These are phyloP conservation scores for Rhizopogon vesiculosus DNA, from an alignment of 768 basidiomycete species.

Conservation along the genomic window DNA sequence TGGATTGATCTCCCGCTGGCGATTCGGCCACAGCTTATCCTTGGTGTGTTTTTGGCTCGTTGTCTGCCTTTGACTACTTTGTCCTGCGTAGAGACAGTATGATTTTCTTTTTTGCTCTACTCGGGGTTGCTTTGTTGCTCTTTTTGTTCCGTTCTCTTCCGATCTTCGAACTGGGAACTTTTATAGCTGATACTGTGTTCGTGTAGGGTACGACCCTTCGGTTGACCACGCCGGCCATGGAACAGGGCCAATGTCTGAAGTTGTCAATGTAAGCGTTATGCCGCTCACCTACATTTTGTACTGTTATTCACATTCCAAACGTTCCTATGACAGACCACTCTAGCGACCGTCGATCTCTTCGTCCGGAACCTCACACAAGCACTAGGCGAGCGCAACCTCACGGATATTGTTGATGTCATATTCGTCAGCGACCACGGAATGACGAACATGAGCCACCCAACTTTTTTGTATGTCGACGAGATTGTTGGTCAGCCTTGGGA, in stretches of 20 bases:
- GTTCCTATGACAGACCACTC: slow-evolving; percentile 43
- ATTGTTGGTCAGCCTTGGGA: slow-evolving; percentile 64
- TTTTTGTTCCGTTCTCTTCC: background rate
- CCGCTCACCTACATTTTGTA: background rate
- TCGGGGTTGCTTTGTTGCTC: background rate
- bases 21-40: slow-evolving; percentile 70
- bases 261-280: slow-evolving; percentile 58
- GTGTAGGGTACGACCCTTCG: slow-evolving; percentile 74
- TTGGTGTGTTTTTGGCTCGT: slow-evolving; percentile 39
- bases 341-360: slow-evolving; percentile 67
- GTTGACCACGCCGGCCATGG: slow-evolving; percentile 82
- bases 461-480: slow-evolving; percentile 77
- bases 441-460: slow-evolving; percentile 79
- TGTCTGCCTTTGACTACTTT: no score
- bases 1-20: slow-evolving; percentile 81
- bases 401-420: slow-evolving; percentile 79
- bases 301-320: background rate
- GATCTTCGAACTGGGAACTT: background rate
- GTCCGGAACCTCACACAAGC: slow-evolving; percentile 62
- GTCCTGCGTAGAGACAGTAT: no score
- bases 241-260: slow-evolving; percentile 61
- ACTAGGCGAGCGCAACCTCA: slow-evolving; percentile 67
- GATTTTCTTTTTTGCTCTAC: background rate
- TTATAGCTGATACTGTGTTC: background rate
- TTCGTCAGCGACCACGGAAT: slow-evolving; percentile 94